Conservation (phyloP, 768 basidiomycete genomes). For the Kwoniella newhampshirensis region DNA sequence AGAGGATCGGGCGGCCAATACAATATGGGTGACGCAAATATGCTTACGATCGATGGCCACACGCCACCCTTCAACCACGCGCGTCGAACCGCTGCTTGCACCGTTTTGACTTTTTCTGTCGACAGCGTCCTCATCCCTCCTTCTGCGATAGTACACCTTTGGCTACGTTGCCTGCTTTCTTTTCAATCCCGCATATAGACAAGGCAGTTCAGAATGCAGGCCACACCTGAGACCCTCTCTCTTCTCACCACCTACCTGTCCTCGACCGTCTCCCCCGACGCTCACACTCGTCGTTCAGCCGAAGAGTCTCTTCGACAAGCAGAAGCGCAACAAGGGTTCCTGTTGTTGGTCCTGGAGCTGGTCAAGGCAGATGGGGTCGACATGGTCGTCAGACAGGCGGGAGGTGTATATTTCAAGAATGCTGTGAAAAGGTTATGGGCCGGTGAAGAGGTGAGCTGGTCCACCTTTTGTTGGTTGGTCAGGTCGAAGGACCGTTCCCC, state of each 20-base stretch:
- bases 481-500: neutral
- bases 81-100: no score
- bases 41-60: no score
- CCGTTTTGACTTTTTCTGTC: no score
- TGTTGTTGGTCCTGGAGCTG: conserved; percentile 72
- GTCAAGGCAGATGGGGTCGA: conserved; percentile 62
- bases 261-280: conserved; percentile 70
- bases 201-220: no score
- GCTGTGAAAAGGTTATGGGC: conserved; percentile 82
- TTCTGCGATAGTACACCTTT: no score
- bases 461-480: neutral
- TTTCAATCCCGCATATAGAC: no score
- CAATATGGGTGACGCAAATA: no score
- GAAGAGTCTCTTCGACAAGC: conserved; percentile 71
- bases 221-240: conserved; percentile 36
- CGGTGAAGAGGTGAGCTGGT: conserved; percentile 62
- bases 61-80: no score
- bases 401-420: conserved; percentile 90
- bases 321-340: conserved; percentile 74
- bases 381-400: conserved; percentile 73
- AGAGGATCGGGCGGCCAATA: no score
- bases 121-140: no score
- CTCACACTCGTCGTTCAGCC: conserved; percentile 69
- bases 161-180: no score
- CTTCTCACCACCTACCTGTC: conserved; percentile 54